phyloP scores from a whole-genome alignment of 345 rosid species.

The Cardamine occulta region DNA sequence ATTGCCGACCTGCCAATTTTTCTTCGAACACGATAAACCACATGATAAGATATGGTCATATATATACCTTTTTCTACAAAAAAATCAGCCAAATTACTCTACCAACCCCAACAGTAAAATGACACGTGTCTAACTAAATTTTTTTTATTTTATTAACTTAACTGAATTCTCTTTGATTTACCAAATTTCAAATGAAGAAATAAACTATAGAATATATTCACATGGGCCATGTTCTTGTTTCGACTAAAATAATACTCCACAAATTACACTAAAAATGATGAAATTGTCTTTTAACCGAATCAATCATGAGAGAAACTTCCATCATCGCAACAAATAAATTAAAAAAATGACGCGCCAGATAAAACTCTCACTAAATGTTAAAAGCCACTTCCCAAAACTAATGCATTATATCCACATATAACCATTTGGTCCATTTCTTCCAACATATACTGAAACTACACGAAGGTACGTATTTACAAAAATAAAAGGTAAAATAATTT shows the following conservation, averaged over 20 bases:
- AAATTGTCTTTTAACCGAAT: slow-evolving; percentile 33
- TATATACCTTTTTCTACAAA: not conserved
- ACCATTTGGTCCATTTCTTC: too few species aligned
- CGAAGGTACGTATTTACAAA: not conserved
- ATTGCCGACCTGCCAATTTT: slow-evolving; percentile 36
- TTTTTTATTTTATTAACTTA: not conserved
- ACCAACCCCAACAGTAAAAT: not conserved
- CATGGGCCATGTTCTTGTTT: slow-evolving; percentile 41
- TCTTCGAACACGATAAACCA: slow-evolving; percentile 15
- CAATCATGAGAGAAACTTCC: slow-evolving; percentile 48
- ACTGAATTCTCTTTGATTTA: not conserved
- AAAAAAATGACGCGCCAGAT: not conserved
- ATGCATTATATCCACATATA: slow-evolving; percentile 1
- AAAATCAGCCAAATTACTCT: not conserved
- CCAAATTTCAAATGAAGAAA: slow-evolving; percentile 12
- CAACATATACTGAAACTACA: not conserved
- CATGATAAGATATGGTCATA: not conserved
- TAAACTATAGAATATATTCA: slow-evolving; percentile 29
- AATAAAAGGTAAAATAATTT: not conserved
- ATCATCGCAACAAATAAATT: slow-evolving; percentile 8
- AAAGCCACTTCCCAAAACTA: slow-evolving; percentile 2
- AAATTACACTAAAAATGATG: slow-evolving; percentile 21
- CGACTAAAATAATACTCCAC: slow-evolving; percentile 17
- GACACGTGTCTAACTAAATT: slow-evolving; percentile 10
- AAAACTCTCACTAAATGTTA: slow-evolving; percentile 21